Percentiles rank a stretch among this genome's conserved stretches.
phyloP scores from a whole-genome alignment of 148 eudicot genomes.

The Polygonum aviculare region DNA sequence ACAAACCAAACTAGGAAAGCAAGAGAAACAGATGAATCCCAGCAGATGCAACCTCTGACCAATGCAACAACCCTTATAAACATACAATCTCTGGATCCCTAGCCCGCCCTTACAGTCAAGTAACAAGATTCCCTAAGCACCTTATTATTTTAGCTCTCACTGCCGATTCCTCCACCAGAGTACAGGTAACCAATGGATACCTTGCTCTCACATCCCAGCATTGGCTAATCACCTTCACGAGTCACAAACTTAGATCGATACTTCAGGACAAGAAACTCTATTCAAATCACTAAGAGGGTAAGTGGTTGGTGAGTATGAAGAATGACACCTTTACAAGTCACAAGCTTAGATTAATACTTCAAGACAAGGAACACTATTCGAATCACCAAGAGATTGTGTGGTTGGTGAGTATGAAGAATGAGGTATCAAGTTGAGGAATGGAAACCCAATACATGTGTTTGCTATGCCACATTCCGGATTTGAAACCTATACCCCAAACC shows the following conservation, averaged over 20 bases:
- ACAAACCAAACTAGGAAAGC: neutral
- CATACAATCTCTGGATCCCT: neutral
- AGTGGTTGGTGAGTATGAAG: no score
- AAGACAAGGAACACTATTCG: no score
- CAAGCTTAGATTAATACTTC: no score
- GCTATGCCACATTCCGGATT: no score
- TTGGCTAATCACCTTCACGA: neutral
- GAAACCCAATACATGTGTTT: no score
- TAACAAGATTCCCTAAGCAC: neutral
- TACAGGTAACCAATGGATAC: neutral
- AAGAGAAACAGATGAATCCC: neutral
- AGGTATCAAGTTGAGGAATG: no score
- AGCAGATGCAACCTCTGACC: neutral
- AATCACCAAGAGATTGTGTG: no score
- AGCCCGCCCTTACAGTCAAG: neutral
- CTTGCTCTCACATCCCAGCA: neutral
- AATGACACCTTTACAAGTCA: no score
- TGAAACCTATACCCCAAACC: no score
- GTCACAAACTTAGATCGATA: no score
- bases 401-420: no score
- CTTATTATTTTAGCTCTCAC: neutral
- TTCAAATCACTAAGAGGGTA: no score
- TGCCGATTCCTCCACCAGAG: neutral
- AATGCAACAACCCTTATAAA: neutral
- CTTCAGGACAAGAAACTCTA: neutral